Base-by-base conservation (phyloP, 2,329 filamentous ascomycete genomes). In the Coniochaeta prunicola region DNA sequence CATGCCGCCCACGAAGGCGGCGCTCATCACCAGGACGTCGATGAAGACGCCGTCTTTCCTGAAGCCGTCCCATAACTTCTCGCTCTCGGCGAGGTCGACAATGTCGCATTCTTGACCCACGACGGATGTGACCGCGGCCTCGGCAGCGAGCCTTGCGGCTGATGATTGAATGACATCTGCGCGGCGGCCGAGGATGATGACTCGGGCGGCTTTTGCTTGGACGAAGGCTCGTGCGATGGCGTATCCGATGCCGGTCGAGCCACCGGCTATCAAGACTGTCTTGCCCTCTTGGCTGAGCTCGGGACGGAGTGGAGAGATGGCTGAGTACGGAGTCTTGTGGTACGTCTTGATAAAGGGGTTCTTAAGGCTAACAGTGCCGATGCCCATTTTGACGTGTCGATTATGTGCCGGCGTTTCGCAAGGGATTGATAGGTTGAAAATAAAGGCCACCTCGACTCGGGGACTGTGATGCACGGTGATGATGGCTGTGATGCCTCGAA, bases 221-320 rank as follows among this genome's bases (percentile, higher is more conserved):
- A 72, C 69, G 62, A 79, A 90, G 53, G 85, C 75, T 54, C 79
- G 77, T 2, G 86, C 86, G 15, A 88, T 81, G 0, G 84, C 82
- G 59, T 84, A 82, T 1, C 87, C 88, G 53, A 91, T 84, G 30
- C 87, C 86, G 0, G 78, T 80, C 0, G 82, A 81, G n/a, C 80
- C 85, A 42, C 88, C 88, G 1, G 84, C 87, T 67, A 91, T 83
- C 9, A 91, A 75, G 6, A 88, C 81, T 0, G 79, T 85, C 19
- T 69, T 67, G n/a, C 76, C 76, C 1, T 67, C 64, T 53, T 79
- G 75, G 4, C 69, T 73, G 7, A 79, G 65, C 60, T 74, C 71
- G 0, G 73, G 70, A 0, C 71, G 69, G 0, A 62, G 50, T 1
- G 76, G 69, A 0, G 66, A 70, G 61, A 80, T 76, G 58, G 67